phyloP scores from a whole-genome alignment of 2,329 filamentous ascomycete species.

The Colletotrichum echinochloae region DNA sequence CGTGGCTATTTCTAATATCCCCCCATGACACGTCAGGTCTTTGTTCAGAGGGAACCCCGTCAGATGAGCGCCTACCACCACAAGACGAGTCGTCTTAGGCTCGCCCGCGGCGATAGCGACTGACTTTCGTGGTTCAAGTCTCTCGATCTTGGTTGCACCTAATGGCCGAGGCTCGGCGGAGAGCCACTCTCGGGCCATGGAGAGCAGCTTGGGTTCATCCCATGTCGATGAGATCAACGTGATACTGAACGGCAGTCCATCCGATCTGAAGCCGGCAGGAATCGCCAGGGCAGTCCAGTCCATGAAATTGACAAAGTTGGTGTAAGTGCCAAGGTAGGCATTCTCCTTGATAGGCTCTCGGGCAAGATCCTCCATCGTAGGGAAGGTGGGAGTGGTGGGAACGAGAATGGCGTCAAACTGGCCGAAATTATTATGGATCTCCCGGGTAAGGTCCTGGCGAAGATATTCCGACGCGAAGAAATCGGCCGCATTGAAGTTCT shows the following conservation, averaged over 20 bases:
- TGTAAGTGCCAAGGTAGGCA: slow-evolving; percentile 65
- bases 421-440: slow-evolving; percentile 55
- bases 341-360: slow-evolving; percentile 66
- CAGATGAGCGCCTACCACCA: slow-evolving; percentile 52
- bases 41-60: slow-evolving; percentile 51
- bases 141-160: slow-evolving; percentile 46
- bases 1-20: slow-evolving; percentile 43
- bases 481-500: slow-evolving; percentile 58
- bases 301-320: slow-evolving; percentile 71
- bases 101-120: slow-evolving; percentile 40
- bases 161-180: slow-evolving; percentile 42
- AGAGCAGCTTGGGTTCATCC: slow-evolving; percentile 50
- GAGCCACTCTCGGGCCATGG: slow-evolving; percentile 47
- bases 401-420: slow-evolving; percentile 64
- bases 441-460: slow-evolving; percentile 54
- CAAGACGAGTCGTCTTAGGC: slow-evolving; percentile 41
- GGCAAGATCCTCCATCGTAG: slow-evolving; percentile 62
- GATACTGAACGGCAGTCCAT: slow-evolving; percentile 54
- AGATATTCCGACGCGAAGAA: slow-evolving; percentile 56
- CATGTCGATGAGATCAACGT: slow-evolving; percentile 53
- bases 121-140: slow-evolving; percentile 20
- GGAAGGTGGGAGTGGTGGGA: slow-evolving; percentile 66
- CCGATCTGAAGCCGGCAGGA: slow-evolving; percentile 58
- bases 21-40: slow-evolving; percentile 49
- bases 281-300: slow-evolving; percentile 67